Percentiles rank a stretch among this genome's conserved stretches.
These are phyloP conservation scores for Diaporthe vexans DNA, from an alignment of 2,329 filamentous ascomycete species.

Conservation along the genomic window DNA sequence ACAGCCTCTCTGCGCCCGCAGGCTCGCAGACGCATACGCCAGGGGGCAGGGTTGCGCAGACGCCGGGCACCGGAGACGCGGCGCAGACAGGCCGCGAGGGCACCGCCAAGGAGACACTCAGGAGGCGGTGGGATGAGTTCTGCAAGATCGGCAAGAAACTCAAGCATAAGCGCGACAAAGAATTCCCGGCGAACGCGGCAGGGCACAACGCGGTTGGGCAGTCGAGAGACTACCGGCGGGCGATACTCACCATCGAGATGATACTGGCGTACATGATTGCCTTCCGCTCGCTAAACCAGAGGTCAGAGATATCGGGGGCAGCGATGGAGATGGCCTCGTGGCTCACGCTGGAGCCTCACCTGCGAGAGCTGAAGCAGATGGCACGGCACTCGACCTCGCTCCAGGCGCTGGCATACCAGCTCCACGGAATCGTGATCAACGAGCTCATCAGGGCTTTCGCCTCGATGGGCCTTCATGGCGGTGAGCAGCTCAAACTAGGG, in stretches of 20 bases:
- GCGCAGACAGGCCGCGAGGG: slow-evolving; percentile 54
- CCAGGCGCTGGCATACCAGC: slow-evolving; percentile 57
- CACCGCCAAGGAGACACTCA: slow-evolving; percentile 40
- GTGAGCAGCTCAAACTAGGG: slow-evolving; percentile 40
- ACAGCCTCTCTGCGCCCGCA: slow-evolving; percentile 68
- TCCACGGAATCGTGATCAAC: slow-evolving; percentile 61
- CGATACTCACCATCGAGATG: slow-evolving; percentile 61
- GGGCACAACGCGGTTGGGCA: slow-evolving; percentile 39
- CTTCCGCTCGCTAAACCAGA: slow-evolving; percentile 64
- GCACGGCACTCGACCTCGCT: slow-evolving; percentile 53
- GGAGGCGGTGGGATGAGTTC: slow-evolving; percentile 46
- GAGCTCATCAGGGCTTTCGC: slow-evolving; percentile 58
- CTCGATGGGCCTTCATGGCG: slow-evolving; percentile 46
- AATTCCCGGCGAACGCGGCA: slow-evolving; percentile 38
- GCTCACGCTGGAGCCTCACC: slow-evolving; percentile 61
- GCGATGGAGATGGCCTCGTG: slow-evolving; percentile 57
- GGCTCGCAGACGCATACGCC: slow-evolving; percentile 68
- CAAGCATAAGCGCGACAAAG: slow-evolving; percentile 67
- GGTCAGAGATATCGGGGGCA: slow-evolving; percentile 59
- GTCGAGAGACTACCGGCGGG: slow-evolving; percentile 36
- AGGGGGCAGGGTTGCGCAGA: slow-evolving; percentile 56
- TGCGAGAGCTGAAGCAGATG: slow-evolving; percentile 57
- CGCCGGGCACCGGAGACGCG: slow-evolving; percentile 57
- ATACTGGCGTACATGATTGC: slow-evolving; percentile 67
- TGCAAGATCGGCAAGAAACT: slow-evolving; percentile 61